Evolutionary conservation across 768 basidiomycete genomes (phyloP).

Genomic region (Sporobolomyces phaffii): DNA sequence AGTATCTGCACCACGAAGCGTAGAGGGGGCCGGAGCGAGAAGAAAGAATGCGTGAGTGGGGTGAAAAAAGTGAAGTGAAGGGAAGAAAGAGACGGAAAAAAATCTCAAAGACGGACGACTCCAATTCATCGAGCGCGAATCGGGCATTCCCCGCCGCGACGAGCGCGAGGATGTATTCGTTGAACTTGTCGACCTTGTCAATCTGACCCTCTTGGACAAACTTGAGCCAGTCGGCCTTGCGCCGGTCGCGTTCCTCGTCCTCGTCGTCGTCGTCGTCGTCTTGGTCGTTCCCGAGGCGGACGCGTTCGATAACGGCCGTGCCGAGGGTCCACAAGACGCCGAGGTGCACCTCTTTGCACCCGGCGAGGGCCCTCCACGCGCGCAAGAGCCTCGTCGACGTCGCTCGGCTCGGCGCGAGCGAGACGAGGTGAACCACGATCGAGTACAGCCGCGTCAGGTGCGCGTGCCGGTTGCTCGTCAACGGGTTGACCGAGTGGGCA

Average conservation of each 20-base stretch:
- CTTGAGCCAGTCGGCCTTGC: conserved; percentile 33
- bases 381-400: conserved; percentile 11
- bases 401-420: conserved; percentile 13
- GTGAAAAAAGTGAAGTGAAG: neutral
- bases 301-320: conserved; percentile 19
- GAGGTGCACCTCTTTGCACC: conserved; percentile 31
- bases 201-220: conserved; percentile 19
- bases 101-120: conserved; percentile 15
- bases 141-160: conserved; percentile 11
- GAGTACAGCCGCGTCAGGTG: conserved; percentile 25
- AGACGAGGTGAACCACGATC: conserved; percentile 28
- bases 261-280: conserved; percentile 20
- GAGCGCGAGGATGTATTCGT: conserved; percentile 31
- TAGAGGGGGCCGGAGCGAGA: too few relatives aligned
- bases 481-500: conserved; percentile 2
- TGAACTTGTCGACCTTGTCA: conserved; percentile 29
- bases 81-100: conserved; percentile 4
- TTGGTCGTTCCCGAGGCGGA: neutral
- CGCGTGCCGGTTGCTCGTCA: conserved; percentile 3
- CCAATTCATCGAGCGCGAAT: conserved; percentile 36
- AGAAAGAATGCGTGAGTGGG: neutral
- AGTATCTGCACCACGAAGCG: conserved; percentile 12
- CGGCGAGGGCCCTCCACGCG: conserved; percentile 22
- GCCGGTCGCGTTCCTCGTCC: neutral
- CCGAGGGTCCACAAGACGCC: conserved; percentile 17